A percentile compares a stretch with the other conserved stretches of the same genome.
These are phyloP conservation scores for Lanmaoa rubissima DNA, from an alignment of 768 basidiomycete species.

Conservation along the genomic window DNA sequence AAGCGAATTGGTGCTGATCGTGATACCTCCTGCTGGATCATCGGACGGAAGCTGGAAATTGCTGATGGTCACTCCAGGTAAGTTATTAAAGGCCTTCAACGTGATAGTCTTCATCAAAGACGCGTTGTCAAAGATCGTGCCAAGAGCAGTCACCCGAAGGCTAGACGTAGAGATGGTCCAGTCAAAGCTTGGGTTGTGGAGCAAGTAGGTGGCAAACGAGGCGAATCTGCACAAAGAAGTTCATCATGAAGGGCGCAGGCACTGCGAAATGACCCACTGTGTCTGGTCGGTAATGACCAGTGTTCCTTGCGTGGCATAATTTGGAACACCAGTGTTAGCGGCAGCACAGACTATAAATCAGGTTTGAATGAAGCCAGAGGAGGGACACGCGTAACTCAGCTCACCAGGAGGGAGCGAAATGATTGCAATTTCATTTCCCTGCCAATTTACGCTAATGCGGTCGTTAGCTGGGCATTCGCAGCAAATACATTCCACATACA, in stretches of 20 bases:
- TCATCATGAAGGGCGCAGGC: neutral
- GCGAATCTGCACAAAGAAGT: conserved; percentile 47
- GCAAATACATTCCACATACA: conserved; percentile 35
- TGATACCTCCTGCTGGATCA: conserved; percentile 66
- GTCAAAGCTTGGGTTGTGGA: conserved; percentile 61
- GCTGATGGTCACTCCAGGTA: conserved; percentile 68
- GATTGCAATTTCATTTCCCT: conserved; percentile 60
- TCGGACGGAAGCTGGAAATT: conserved; percentile 71
- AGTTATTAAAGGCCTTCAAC: conserved; percentile 68
- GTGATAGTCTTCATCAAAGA: conserved; percentile 56
- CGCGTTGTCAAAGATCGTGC: conserved; percentile 67
- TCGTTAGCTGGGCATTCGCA: neutral
- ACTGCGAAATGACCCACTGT: conserved; percentile 36
- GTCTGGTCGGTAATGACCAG: conserved; percentile 55
- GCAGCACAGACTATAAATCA: conserved; percentile 55
- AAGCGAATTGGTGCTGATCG: conserved; percentile 61
- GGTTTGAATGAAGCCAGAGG: neutral
- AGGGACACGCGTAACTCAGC: conserved; percentile 4
- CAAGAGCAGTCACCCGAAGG: conserved; percentile 62
- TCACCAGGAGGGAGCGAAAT: conserved; percentile 60
- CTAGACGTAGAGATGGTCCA: conserved; percentile 71
- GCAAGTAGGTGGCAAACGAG: conserved; percentile 58
- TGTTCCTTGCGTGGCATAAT: conserved; percentile 51
- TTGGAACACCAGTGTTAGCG: conserved; percentile 64
- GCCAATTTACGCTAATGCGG: conserved; percentile 52